These are phyloP conservation scores for Plasmodium yoelii DNA, from an alignment of 169 alveolate genomes.

Conservation along the genomic window DNA sequence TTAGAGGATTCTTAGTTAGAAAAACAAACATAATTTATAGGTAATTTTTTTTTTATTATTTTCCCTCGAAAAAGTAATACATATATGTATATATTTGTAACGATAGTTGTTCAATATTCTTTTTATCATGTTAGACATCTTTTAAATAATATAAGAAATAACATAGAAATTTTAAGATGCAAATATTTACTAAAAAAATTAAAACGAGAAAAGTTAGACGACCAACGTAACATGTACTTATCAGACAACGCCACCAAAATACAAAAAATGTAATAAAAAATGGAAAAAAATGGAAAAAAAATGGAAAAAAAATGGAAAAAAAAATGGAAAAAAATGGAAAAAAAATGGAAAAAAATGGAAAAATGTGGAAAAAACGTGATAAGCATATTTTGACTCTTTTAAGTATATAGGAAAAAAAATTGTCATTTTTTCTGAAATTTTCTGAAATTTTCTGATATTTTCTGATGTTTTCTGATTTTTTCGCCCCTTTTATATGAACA, in stretches of 20 bases:
- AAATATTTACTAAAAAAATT: slow-evolving; percentile 47
- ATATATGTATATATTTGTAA: neutral
- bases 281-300: neutral
- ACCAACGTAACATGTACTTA: slow-evolving; percentile 16
- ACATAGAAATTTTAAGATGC: slow-evolving; percentile 21
- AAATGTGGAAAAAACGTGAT: too few relatives aligned
- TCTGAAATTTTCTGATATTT: too few relatives aligned
- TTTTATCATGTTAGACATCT: slow-evolving; percentile 14
- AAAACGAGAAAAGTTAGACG: slow-evolving; percentile 30
- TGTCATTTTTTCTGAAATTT: too few relatives aligned
- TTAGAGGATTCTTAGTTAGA: slow-evolving; percentile 41
- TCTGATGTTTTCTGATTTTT: too few relatives aligned
- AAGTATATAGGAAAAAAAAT: too few relatives aligned
- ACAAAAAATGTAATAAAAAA: slow-evolving; percentile 51
- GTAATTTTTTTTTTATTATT: neutral
- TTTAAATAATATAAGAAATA: slow-evolving; percentile 18
- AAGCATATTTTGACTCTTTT: neutral
- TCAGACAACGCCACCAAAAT: slow-evolving; percentile 57
- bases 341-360: neutral
- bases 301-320: neutral
- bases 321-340: slow-evolving; percentile 46
- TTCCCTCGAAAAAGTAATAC: neutral
- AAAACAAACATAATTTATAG: slow-evolving; percentile 37
- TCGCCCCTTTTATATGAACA: neutral
- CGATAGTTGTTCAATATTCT: neutral